Conservation (phyloP, 2,329 filamentous ascomycete genomes). For the Nigrospora osmanthi region DNA sequence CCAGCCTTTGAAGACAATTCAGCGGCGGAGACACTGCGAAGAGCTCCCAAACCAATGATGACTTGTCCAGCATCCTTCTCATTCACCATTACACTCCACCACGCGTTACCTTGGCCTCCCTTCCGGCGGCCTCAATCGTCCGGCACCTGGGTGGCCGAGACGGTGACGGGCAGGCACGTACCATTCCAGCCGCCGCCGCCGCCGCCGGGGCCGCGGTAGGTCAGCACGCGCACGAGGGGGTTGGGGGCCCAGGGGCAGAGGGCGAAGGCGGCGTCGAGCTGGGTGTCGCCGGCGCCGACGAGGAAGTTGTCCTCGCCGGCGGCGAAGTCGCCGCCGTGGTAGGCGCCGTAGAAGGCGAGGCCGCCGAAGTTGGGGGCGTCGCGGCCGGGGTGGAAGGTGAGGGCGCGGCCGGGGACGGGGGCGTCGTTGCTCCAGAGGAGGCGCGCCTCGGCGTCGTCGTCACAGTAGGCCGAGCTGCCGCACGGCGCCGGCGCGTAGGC, state of each 20-base stretch:
- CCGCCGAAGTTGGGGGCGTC: slow-evolving; percentile 5
- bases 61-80: too few species aligned
- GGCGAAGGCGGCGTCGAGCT: slow-evolving; percentile 2
- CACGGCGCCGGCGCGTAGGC: slow-evolving; percentile 1
- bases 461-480: slow-evolving; percentile 1
- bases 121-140: not conserved
- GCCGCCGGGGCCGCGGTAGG: slow-evolving; percentile 1
- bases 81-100: too few species aligned
- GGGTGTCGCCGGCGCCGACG: slow-evolving; percentile 1
- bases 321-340: slow-evolving; percentile 5
- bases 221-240: not conserved
- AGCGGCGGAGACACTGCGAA: too few species aligned
- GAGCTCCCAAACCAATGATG: too few species aligned
- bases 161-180: slow-evolving; percentile 3
- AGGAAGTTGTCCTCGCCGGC: slow-evolving; percentile 5
- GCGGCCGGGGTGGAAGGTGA: slow-evolving; percentile 3
- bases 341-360: slow-evolving; percentile 5
- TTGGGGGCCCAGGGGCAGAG: slow-evolving; percentile 1
- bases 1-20: too few species aligned
- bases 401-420: not conserved
- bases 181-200: not conserved
- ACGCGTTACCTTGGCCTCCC: too few species aligned
- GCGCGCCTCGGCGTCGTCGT: not conserved
- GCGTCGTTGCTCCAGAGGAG: slow-evolving; percentile 4
- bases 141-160: slow-evolving; percentile 1